A percentile compares a stretch with the other conserved stretches of the same genome.
phyloP scores from a whole-genome alignment of 768 basidiomycete genomes.

The Filobasidium floriforme region DNA sequence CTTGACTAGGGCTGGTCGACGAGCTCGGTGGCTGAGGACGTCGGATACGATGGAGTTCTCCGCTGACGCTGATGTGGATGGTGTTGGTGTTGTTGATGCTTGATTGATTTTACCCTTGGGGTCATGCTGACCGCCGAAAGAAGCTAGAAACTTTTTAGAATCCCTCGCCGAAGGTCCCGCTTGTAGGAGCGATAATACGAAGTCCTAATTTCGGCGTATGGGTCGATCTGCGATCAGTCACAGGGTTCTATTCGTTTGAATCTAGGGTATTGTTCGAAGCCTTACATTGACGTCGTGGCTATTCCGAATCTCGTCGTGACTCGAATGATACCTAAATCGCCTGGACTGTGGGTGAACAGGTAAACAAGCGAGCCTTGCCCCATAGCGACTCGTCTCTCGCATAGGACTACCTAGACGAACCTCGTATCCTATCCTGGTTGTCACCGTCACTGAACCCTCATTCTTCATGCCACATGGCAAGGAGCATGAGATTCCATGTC shows the following conservation, averaged over 20 bases:
- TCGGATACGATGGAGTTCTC: conserved; percentile 49
- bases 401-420: not conserved
- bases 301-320: conserved; percentile 1
- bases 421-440: not conserved
- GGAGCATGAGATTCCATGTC: not conserved
- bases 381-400: not conserved
- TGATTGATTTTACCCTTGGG: conserved; percentile 30
- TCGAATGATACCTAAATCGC: not conserved
- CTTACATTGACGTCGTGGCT: conserved; percentile 15
- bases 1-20: conserved; percentile 89
- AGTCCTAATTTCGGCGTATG: conserved; percentile 51
- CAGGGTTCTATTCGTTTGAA: too few species aligned
- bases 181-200: conserved; percentile 87
- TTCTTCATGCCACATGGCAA: too few species aligned
- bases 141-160: conserved; percentile 78
- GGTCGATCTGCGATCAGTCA: conserved; percentile 2
- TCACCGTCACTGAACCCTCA: not conserved
- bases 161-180: conserved; percentile 88
- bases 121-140: conserved; percentile 53
- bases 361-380: not conserved
- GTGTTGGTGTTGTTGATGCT: conserved; percentile 37
- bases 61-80: conserved; percentile 25
- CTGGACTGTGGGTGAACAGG: not conserved
- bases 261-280: too few species aligned
- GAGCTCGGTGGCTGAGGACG: conserved; percentile 65